Percentiles rank a stretch among this genome's conserved stretches.
These are phyloP conservation scores for Neonectria magnoliae DNA, from an alignment of 2,329 filamentous ascomycete genomes.

Conservation along the genomic window DNA sequence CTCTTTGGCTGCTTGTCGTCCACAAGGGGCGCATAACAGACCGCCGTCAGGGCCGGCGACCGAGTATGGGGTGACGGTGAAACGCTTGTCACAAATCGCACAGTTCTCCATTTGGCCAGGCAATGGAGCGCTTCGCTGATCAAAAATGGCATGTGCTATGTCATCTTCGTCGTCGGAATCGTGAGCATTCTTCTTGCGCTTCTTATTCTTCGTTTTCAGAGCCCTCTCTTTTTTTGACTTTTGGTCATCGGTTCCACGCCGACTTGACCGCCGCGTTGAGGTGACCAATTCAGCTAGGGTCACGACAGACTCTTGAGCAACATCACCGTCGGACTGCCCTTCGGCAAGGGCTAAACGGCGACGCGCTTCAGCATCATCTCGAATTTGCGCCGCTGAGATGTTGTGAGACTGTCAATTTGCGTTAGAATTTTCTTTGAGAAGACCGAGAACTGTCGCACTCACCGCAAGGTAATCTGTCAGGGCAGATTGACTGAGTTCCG, in stretches of 20 bases:
- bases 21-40: conserved; percentile 84
- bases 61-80: conserved; percentile 92
- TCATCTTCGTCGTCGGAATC: conserved; percentile 61
- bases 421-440: conserved; percentile 30
- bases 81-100: conserved; percentile 84
- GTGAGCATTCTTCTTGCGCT: conserved; percentile 54
- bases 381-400: conserved; percentile 70
- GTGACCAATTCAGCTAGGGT: conserved; percentile 38
- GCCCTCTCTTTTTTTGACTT: conserved; percentile 56
- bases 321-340: conserved; percentile 29
- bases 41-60: conserved; percentile 84
- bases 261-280: conserved; percentile 42
- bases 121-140: conserved; percentile 62
- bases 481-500: conserved; percentile 56
- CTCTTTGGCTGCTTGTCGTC: conserved; percentile 76
- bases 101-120: conserved; percentile 92
- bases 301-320: conserved; percentile 31
- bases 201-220: conserved; percentile 70
- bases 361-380: conserved; percentile 59
- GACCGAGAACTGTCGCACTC: conserved; percentile 28
- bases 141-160: conserved; percentile 59
- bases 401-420: conserved; percentile 68
- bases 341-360: conserved; percentile 51
- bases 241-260: conserved; percentile 38
- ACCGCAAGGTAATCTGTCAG: conserved; percentile 64